Conservation (phyloP, 208 protist species). For the Acanthamoeba triangularis region DNA sequence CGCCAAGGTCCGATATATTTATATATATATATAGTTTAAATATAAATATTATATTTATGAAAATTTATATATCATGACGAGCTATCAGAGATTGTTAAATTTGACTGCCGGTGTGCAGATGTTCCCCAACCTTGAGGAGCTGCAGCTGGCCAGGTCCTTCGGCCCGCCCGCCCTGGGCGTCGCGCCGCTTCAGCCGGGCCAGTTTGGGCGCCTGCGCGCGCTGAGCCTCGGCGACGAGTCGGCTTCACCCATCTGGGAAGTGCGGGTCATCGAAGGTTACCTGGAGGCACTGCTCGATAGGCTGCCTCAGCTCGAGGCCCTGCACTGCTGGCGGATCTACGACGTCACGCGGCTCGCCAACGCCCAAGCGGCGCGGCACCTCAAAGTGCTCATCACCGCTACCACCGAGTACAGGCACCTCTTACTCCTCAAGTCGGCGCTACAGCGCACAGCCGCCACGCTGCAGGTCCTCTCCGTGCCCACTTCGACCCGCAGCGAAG, state of each 20-base stretch:
- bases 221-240: background rate
- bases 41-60: too few relatives aligned
- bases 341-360: background rate
- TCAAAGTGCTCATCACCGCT: background rate
- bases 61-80: too few relatives aligned
- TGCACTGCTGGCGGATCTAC: background rate
- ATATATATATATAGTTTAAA: too few relatives aligned
- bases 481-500: background rate
- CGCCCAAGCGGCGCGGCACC: background rate
- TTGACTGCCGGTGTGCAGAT: background rate
- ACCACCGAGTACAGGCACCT: background rate
- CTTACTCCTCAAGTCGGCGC: background rate
- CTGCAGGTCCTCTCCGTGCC: background rate
- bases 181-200: background rate
- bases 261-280: background rate
- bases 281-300: background rate
- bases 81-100: too few relatives aligned
- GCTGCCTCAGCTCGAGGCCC: background rate
- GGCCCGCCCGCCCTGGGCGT: background rate
- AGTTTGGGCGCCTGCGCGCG: background rate
- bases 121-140: conserved; percentile 6
- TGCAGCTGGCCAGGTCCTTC: background rate
- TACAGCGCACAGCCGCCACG: background rate
- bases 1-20: background rate
- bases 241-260: background rate